phyloP scores from a whole-genome alignment of 192 early-diverging fungal species.

The Coemansia sp. region DNA sequence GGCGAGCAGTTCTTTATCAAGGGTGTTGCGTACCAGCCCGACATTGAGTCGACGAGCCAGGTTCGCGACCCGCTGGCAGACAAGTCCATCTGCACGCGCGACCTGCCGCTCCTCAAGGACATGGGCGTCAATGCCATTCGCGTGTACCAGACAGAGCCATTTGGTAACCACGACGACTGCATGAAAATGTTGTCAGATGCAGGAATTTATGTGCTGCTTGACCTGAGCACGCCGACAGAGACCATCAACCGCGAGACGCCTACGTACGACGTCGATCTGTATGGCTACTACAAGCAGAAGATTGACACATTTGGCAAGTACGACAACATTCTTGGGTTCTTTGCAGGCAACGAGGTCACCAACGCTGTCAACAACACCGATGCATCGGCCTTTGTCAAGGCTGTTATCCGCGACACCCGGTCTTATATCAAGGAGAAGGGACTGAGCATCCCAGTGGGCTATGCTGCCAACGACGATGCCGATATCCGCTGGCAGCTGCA shows the following conservation, averaged over 20 bases:
- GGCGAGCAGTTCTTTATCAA: conserved; percentile 75
- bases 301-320: conserved; percentile 69
- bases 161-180: conserved; percentile 64
- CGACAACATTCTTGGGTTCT: conserved; percentile 62
- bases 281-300: conserved; percentile 56
- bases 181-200: conserved; percentile 63
- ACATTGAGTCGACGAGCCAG: conserved; percentile 32
- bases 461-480: conserved; percentile 72
- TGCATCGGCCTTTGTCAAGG: conserved; percentile 67
- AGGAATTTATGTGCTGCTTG: conserved; percentile 74
- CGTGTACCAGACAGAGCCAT: conserved; percentile 67
- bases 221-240: conserved; percentile 58
- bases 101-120: conserved; percentile 62
- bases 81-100: conserved; percentile 58
- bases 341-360: conserved; percentile 76
- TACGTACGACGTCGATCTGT: conserved; percentile 57
- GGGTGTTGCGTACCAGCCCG: conserved; percentile 73
- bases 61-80: conserved; percentile 64
- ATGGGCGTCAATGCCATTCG: conserved; percentile 69
- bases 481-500: conserved; percentile 63
- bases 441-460: conserved; percentile 68
- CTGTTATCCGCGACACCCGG: conserved; percentile 65
- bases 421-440: conserved; percentile 55
- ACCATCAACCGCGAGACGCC: conserved; percentile 66
- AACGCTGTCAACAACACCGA: conserved; percentile 60